phyloP scores from a whole-genome alignment of 257 asterid genomes.

The Salvia splendens region DNA sequence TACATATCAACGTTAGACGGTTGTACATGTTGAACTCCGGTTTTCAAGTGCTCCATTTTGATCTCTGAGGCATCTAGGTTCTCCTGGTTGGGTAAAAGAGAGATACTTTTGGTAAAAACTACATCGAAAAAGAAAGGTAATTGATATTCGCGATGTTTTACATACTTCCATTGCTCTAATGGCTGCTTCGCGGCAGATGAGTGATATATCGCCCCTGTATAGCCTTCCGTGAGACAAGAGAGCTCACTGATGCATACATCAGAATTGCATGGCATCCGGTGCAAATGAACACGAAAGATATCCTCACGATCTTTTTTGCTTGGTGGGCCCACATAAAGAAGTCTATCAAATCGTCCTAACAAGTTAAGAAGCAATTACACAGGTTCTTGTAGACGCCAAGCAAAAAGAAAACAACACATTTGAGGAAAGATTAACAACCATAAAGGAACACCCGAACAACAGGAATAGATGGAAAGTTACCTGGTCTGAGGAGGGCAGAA shows the following conservation, averaged over 20 bases:
- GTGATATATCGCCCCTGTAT: slow-evolving; percentile 93
- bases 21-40: slow-evolving; percentile 64
- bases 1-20: slow-evolving; percentile 67
- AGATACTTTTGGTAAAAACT: slow-evolving; percentile 4
- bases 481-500: slow-evolving; percentile 92
- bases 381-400: background rate
- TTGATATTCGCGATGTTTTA: slow-evolving; percentile 15
- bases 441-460: too few relatives aligned
- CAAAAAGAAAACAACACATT: slow-evolving; percentile 7
- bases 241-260: slow-evolving; percentile 76
- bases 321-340: slow-evolving; percentile 95
- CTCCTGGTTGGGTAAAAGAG: slow-evolving; percentile 54
- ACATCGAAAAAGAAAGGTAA: slow-evolving; percentile 6
- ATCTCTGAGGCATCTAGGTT: slow-evolving; percentile 63
- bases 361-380: slow-evolving; percentile 29
- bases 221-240: slow-evolving; percentile 74
- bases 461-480: slow-evolving; percentile 37
- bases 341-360: slow-evolving; percentile 91
- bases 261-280: slow-evolving; percentile 68
- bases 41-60: slow-evolving; percentile 73
- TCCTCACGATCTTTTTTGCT: slow-evolving; percentile 71
- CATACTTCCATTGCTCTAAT: slow-evolving; percentile 77
- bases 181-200: slow-evolving; percentile 86
- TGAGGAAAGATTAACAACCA: slow-evolving; percentile 7
- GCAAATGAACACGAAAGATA: slow-evolving; percentile 76